These are phyloP conservation scores for Alopecurus myosuroides DNA, from an alignment of 176 grass and related monocot genomes.

Conservation along the genomic window DNA sequence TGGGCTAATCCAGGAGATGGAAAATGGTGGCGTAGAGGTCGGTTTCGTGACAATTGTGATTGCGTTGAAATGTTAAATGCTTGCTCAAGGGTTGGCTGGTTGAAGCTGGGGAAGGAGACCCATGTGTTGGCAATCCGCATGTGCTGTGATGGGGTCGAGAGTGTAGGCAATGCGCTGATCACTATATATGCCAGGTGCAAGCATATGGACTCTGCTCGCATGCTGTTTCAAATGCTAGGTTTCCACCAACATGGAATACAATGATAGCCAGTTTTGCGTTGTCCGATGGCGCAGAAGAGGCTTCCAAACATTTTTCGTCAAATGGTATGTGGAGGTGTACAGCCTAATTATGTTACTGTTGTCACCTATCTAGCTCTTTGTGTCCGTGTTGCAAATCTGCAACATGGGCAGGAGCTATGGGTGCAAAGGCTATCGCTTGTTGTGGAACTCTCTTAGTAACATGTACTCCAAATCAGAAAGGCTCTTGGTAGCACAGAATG, in stretches of 20 bases:
- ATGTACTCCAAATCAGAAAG: slow-evolving; percentile 67
- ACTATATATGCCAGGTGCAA: slow-evolving; percentile 67
- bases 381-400: slow-evolving; percentile 53
- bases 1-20: slow-evolving; percentile 43
- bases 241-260: slow-evolving; percentile 55
- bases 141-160: slow-evolving; percentile 26
- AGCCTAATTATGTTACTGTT: slow-evolving; percentile 63
- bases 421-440: slow-evolving; percentile 37
- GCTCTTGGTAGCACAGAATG: slow-evolving; percentile 38
- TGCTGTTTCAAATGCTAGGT: slow-evolving; percentile 32
- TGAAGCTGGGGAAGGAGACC: slow-evolving; percentile 49
- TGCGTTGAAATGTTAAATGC: slow-evolving; percentile 48
- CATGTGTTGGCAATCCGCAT: slow-evolving; percentile 44
- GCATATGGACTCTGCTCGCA: slow-evolving; percentile 26
- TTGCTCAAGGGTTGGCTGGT: slow-evolving; percentile 39
- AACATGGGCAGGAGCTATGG: slow-evolving; percentile 61
- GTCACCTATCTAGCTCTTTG: slow-evolving; percentile 68
- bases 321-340: slow-evolving; percentile 44
- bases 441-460: slow-evolving; percentile 71
- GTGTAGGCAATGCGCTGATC: slow-evolving; percentile 48
- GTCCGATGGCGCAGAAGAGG: slow-evolving; percentile 39
- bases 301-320: slow-evolving; percentile 40
- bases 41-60: slow-evolving; percentile 60
- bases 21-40: not conserved
- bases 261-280: slow-evolving; percentile 52